Base-by-base conservation (phyloP, 2,329 filamentous ascomycete species). In the Penicillium sclerotiorum region DNA sequence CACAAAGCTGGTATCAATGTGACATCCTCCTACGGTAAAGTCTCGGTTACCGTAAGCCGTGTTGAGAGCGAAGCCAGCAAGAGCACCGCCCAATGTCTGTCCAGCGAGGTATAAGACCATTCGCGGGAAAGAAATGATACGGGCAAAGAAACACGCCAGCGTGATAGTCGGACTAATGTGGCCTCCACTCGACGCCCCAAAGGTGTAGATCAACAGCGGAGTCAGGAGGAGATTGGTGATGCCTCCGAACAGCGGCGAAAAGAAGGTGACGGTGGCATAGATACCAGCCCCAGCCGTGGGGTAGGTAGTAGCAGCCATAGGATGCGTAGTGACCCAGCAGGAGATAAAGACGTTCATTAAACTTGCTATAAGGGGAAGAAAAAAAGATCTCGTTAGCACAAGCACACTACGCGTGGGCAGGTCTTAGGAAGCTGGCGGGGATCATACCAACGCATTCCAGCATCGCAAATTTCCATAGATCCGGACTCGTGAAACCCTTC, bases 131-230 rank as follows among this genome's bases (percentile, higher is more conserved):
- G 77, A 76, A 17, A 75, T 76, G 11, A 81, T 65, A 0, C 78
- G 73, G 1, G 76, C 72, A 20, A 79, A 74, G 50, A 83, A 76
- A 2, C 79, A 80, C 2, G 76, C 72, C 39, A 82, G 73, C 0
- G 79, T 81, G 51, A 83, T 80, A 25, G 76, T 65, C 1, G 79
- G 79, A 55, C 80, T 82, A 47, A 82, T 63, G 57, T 82, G 80
- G 1, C 75, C 79, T 32, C 80, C 78, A 3, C 75, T 77, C 0
- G 75, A 73, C 0, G 78, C 74, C 4, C 71, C 75, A 12, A 76
- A 74, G 8, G 73, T 73, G 55, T 75, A 80, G 39, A 82, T 79
- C 57, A 81, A 76, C 1, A 79, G 58, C 1, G 77, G 63, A 13
- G 80, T 63, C 39, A 77, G 55, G 18, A 74, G 53, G 9, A 67